Conservation (phyloP, 2,329 filamentous ascomycete genomes). For the Arthrobotrys iridis region DNA sequence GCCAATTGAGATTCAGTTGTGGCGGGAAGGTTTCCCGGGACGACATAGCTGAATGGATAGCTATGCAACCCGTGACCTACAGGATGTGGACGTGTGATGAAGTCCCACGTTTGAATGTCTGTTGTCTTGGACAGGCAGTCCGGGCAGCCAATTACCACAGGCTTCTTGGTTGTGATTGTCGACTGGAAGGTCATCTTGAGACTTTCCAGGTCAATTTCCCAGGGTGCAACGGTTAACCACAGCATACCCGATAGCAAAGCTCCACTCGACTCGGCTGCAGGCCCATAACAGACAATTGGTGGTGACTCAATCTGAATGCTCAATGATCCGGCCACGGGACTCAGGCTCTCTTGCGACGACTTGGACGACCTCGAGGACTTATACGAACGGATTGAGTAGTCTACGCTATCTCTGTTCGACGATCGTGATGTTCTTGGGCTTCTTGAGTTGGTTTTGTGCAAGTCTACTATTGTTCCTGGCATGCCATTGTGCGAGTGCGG, state of each 20-base stretch:
- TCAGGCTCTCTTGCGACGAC: conserved; percentile 47
- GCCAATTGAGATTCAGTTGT: conserved; percentile 78
- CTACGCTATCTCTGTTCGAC: conserved; percentile 29
- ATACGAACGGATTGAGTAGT: conserved; percentile 47
- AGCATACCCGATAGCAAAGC: conserved; percentile 87
- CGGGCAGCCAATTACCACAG: conserved; percentile 79
- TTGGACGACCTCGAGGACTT: conserved; percentile 46
- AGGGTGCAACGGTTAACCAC: conserved; percentile 75
- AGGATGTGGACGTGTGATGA: conserved; percentile 69
- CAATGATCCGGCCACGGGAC: conserved; percentile 28
- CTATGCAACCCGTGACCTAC: conserved; percentile 71
- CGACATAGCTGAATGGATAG: conserved; percentile 88
- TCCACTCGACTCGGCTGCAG: conserved; percentile 78
- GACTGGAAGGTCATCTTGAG: conserved; percentile 78
- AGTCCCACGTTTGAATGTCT: conserved; percentile 80
- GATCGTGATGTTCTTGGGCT: conserved; percentile 9
- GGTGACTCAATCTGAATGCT: conserved; percentile 76
- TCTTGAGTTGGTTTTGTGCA: conserved; percentile 13
- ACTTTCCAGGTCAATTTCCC: conserved; percentile 72
- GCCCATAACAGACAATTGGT: conserved; percentile 83
- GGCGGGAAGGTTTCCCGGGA: conserved; percentile 86
- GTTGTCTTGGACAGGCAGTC: conserved; percentile 78
- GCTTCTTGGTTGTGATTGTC: conserved; percentile 79
- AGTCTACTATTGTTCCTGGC: conserved; percentile 47
- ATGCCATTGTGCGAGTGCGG: conserved; percentile 43